Evolutionary conservation across 2,329 filamentous ascomycete species (phyloP), one percentile per base, ranked within the genome.

Genomic region (Aspergillus bombycis): DNA sequence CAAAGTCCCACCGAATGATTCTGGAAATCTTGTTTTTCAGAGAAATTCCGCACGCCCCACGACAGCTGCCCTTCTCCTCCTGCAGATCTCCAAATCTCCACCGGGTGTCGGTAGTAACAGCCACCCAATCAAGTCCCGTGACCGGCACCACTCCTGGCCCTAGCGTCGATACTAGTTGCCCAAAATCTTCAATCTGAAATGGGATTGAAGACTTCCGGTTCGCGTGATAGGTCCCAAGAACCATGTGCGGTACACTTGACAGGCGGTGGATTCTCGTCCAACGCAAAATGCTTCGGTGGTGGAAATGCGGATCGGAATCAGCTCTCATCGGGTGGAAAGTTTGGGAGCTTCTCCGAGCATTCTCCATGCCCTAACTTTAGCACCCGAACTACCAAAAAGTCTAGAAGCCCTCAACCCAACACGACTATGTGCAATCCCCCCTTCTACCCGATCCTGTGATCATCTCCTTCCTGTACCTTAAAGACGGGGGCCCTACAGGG

Each of bases 51-150:
- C 32, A 19, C n/a, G 52, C 52, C 30, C 52, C 30, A 36, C 52
- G 50, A 53, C 50, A 34, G 30, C 50, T 34, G 48, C 28, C 34
- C 28, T 53, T 16, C 26, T 53, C 23, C 28, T 53, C 30, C 50
- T 53, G 52, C 52, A 54, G 52, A 54, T 54, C 52, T 19, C 52
- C 32, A 23, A 54, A 54, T 54, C 52, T 54, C 52, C 30, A 54
- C 26, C 26, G n/a, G 2, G 16, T 12, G 16, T 54, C 52, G 52
- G 52, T 32, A 36, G 32, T 9, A 26, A 36, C 6, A 8, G 52
- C 52, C 52, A 36, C 3, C 52, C 52, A 54, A 54, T 54, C 52
- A 54, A 3, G 21, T 36, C 16, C 52, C 30, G 52, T 12, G 30
- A 21, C 52, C n/a, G 1, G 16, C 6, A 21, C 16, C 19, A 53